Evolutionary conservation across 371 early-diverging fungal genomes (phyloP).

Genomic region (Zychaea mexicana): DNA sequence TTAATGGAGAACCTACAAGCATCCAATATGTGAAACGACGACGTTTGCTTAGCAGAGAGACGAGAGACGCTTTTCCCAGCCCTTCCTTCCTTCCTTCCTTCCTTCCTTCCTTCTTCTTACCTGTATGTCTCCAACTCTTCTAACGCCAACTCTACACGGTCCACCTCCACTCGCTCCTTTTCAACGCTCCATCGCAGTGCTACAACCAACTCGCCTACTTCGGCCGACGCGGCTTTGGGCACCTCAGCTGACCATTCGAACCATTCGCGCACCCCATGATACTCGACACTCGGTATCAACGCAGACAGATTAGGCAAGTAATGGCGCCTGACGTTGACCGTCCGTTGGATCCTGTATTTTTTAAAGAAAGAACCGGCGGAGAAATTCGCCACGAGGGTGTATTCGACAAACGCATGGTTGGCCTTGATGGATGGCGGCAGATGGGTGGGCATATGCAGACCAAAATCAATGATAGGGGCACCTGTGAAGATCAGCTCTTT

Average conservation of each 20-base stretch:
- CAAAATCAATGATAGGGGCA: conserved; percentile 43
- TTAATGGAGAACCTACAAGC: conserved; percentile 36
- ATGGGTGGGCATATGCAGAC: conserved; percentile 44
- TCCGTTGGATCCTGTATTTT: conserved; percentile 40
- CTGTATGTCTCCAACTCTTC: conserved; percentile 47
- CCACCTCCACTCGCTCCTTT: conserved; percentile 46
- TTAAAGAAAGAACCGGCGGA: conserved; percentile 52
- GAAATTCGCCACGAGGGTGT: conserved; percentile 45
- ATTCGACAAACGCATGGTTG: conserved; percentile 43
- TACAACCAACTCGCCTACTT: conserved; percentile 44
- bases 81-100: not conserved
- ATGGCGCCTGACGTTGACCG: conserved; percentile 39
- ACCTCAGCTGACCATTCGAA: conserved; percentile 51
- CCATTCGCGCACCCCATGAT: conserved; percentile 45
- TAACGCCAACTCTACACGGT: conserved; percentile 32
- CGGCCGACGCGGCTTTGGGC: conserved; percentile 45
- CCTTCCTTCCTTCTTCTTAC: conserved; percentile 14
- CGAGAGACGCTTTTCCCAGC: not conserved
- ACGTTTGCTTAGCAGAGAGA: not conserved
- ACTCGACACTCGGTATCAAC: conserved; percentile 41
- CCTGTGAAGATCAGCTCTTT: conserved; percentile 52
- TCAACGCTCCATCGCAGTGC: conserved; percentile 49
- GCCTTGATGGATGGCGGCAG: conserved; percentile 39
- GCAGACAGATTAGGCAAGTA: conserved; percentile 47
- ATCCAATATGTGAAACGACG: not conserved